These are phyloP conservation scores for Arthrobotrys megalospora DNA, from an alignment of 2,329 filamentous ascomycete genomes.

Conservation along the genomic window DNA sequence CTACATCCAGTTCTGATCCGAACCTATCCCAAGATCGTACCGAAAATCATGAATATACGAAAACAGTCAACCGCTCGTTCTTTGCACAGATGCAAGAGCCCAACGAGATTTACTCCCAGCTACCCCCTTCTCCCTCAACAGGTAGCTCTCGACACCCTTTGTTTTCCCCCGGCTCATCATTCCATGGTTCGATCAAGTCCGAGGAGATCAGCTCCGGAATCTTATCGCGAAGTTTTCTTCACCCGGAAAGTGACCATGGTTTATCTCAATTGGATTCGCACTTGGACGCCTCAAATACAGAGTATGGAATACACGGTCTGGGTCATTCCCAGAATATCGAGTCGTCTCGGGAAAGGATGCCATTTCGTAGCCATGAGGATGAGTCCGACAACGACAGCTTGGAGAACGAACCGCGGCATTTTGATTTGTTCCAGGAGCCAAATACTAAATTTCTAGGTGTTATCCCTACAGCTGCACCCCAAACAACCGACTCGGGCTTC, in stretches of 20 bases:
- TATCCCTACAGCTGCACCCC: background rate
- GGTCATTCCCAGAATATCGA: background rate
- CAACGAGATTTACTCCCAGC: background rate
- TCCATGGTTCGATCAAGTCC: slow-evolving; percentile 50
- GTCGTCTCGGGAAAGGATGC: background rate
- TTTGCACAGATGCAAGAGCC: slow-evolving; percentile 55
- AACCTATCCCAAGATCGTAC: background rate
- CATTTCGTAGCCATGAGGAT: background rate
- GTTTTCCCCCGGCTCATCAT: slow-evolving; percentile 34
- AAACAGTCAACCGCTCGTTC: slow-evolving; percentile 1
- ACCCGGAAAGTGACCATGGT: slow-evolving; percentile 35
- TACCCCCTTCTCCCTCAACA: slow-evolving; percentile 10
- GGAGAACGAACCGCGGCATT: slow-evolving; percentile 41
- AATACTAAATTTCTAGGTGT: slow-evolving; percentile 55
- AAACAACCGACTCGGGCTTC: background rate
- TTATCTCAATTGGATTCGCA: slow-evolving; percentile 9
- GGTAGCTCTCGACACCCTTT: background rate
- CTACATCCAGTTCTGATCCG: background rate
- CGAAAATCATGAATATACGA: background rate
- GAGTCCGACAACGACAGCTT: slow-evolving; percentile 48
- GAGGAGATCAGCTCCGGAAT: slow-evolving; percentile 32
- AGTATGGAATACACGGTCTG: background rate
- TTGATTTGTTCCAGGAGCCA: slow-evolving; percentile 55
- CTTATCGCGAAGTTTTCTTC: slow-evolving; percentile 43
- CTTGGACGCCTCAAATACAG: background rate